phyloP scores from a whole-genome alignment of 1,284 basidiomycete genomes.

The Entoloma clypeatum region DNA sequence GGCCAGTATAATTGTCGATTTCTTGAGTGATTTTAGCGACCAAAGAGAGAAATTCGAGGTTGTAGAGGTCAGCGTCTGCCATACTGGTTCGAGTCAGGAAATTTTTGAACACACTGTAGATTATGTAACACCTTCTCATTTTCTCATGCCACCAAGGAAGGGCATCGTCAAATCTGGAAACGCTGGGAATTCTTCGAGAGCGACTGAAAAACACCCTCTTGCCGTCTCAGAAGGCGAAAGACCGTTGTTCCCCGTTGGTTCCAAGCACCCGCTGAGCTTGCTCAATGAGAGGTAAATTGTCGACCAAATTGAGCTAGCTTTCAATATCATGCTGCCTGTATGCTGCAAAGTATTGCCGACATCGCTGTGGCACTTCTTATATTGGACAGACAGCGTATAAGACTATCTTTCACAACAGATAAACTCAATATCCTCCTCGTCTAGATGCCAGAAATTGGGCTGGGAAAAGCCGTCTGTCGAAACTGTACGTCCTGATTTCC shows the following conservation, averaged over 20 bases:
- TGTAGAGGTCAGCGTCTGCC: constrained; percentile 77
- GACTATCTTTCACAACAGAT: constrained; percentile 1
- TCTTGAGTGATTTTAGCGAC: constrained; percentile 89
- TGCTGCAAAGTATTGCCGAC: too few species aligned
- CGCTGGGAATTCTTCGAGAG: constrained; percentile 77
- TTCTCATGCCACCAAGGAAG: constrained; percentile 64
- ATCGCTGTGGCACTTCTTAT: too few species aligned
- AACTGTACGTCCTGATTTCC: constrained; percentile 45
- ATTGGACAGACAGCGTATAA: too few species aligned
- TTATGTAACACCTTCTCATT: not conserved
- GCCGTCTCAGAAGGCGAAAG: constrained; percentile 35
- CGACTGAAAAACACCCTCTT: constrained; percentile 29
- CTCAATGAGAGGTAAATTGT: constrained; percentile 77
- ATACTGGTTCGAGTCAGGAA: constrained; percentile 32
- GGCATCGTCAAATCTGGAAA: constrained; percentile 84
- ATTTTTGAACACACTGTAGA: constrained; percentile 14
- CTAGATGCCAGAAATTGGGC: constrained; percentile 78
- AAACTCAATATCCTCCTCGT: constrained; percentile 7
- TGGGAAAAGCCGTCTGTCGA: constrained; percentile 81
- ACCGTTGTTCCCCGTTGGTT: constrained; percentile 76
- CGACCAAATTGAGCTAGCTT: too few species aligned
- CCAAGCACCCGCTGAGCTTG: constrained; percentile 74
- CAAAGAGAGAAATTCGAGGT: constrained; percentile 87
- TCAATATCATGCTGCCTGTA: too few species aligned
- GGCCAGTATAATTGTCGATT: constrained; percentile 79